phyloP scores from a whole-genome alignment of 768 basidiomycete species.

The Cantharellus cinnabarinus region DNA sequence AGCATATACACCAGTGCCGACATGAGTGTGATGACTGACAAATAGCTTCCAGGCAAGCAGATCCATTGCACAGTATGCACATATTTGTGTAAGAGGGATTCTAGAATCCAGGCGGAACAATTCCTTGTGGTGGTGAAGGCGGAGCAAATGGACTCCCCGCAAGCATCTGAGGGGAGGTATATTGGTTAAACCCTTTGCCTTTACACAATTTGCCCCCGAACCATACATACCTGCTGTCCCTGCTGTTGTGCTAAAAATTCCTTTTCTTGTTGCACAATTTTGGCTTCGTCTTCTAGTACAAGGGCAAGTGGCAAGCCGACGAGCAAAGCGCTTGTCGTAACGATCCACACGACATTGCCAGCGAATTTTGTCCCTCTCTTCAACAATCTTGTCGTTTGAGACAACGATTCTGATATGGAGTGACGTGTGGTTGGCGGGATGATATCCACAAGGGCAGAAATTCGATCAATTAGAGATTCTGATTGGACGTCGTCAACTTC shows the following conservation, averaged over 20 bases:
- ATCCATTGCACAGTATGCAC: no score
- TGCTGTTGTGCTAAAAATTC: slow-evolving; percentile 86
- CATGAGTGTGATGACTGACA: no score
- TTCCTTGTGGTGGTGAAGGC: slow-evolving; percentile 26
- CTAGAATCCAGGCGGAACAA: slow-evolving; percentile 78
- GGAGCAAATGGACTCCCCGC: slow-evolving; percentile 34
- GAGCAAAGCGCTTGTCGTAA: slow-evolving; percentile 83
- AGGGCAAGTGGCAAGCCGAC: slow-evolving; percentile 86
- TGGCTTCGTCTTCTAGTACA: slow-evolving; percentile 88
- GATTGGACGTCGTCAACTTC: slow-evolving; percentile 19
- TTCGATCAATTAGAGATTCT: slow-evolving; percentile 72
- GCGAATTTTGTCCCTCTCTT: slow-evolving; percentile 49
- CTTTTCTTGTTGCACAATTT: slow-evolving; percentile 83
- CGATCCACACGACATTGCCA: slow-evolving; percentile 84
- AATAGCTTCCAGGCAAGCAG: no score
- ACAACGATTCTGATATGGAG: slow-evolving; percentile 38
- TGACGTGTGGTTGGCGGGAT: slow-evolving; percentile 81
- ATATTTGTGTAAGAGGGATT: no score
- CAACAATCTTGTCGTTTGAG: slow-evolving; percentile 39
- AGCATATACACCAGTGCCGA: neutral
- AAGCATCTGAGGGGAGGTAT: slow-evolving; percentile 38
- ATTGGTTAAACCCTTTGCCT: slow-evolving; percentile 6
- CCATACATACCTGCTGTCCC: slow-evolving; percentile 58
- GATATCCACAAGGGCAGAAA: slow-evolving; percentile 88
- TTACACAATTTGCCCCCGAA: slow-evolving; percentile 2